A percentile compares a stretch with the other conserved stretches of the same genome.
Conservation (phyloP, 257 asterid species). For the Penstemon barbatus region DNA sequence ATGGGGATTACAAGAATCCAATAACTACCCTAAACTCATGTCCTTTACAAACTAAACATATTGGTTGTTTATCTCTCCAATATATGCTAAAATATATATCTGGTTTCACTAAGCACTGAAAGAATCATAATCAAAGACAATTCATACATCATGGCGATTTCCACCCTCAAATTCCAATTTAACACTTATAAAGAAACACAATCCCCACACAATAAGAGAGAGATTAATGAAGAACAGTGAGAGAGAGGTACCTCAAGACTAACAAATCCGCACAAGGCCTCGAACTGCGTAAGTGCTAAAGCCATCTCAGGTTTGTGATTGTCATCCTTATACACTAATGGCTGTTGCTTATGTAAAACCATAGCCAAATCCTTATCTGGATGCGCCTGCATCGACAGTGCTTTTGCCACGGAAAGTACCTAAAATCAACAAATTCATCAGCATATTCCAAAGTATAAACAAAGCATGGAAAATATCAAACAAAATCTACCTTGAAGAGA, state of each 20-base stretch:
- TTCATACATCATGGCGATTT: neutral
- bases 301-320: conserved; percentile 99
- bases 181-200: neutral
- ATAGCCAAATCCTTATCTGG: conserved; percentile 86
- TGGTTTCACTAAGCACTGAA: conserved; percentile 6
- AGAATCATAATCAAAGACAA: conserved; percentile 11
- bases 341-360: conserved; percentile 65
- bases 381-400: conserved; percentile 94
- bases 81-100: neutral
- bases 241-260: conserved; percentile 56
- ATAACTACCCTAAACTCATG: neutral
- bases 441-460: neutral
- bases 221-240: no score
- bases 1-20: neutral
- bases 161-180: neutral
- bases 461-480: neutral
- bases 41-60: neutral
- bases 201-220: no score
- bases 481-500: conserved; percentile 69
- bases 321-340: conserved; percentile 72
- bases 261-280: conserved; percentile 86
- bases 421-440: conserved; percentile 21
- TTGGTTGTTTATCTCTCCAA: conserved; percentile 4
- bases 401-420: conserved; percentile 96
- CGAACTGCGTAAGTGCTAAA: conserved; percentile 79